These are phyloP conservation scores for Camelina neglecta DNA, from an alignment of 345 rosid genomes.

Conservation along the genomic window DNA sequence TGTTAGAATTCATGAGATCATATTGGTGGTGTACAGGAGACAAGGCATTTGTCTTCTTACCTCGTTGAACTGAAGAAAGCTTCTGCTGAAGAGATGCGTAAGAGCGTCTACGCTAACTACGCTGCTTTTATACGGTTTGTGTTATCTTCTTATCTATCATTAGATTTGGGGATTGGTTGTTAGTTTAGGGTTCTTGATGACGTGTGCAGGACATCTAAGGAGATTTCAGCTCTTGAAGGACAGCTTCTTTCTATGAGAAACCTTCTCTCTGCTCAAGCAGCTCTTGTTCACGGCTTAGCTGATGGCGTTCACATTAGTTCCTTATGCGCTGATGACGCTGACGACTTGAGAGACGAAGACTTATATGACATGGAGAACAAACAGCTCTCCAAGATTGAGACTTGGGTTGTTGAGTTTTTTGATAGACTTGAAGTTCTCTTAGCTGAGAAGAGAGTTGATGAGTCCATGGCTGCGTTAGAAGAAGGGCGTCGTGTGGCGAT, in stretches of 20 bases:
- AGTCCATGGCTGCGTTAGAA: slow-evolving; percentile 74
- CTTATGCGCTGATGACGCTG: slow-evolving; percentile 51
- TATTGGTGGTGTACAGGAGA: slow-evolving; percentile 54
- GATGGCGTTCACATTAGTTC: slow-evolving; percentile 66
- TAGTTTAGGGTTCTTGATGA: background rate
- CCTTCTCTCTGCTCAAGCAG: slow-evolving; percentile 77
- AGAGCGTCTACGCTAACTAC: slow-evolving; percentile 90
- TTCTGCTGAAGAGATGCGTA: slow-evolving; percentile 98
- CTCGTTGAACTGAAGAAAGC: slow-evolving; percentile 85
- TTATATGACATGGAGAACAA: slow-evolving; percentile 46
- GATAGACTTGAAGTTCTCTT: slow-evolving; percentile 80
- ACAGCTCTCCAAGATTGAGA: slow-evolving; percentile 59
- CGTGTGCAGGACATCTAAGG: slow-evolving; percentile 74
- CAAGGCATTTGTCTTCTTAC: slow-evolving; percentile 62
- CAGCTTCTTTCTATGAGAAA: slow-evolving; percentile 89
- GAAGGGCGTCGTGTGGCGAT: slow-evolving; percentile 63
- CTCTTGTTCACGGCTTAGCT: slow-evolving; percentile 78
- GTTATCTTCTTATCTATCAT: background rate
- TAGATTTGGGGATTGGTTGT: background rate
- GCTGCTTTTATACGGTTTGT: slow-evolving; percentile 76
- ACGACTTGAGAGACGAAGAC: slow-evolving; percentile 58
- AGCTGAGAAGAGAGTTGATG: slow-evolving; percentile 84
- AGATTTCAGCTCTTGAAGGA: slow-evolving; percentile 86
- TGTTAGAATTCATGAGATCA: background rate
- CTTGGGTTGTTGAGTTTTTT: slow-evolving; percentile 62